Conservation (phyloP, 2,329 filamentous ascomycete genomes). For the Hirsutella rhossiliensis region DNA sequence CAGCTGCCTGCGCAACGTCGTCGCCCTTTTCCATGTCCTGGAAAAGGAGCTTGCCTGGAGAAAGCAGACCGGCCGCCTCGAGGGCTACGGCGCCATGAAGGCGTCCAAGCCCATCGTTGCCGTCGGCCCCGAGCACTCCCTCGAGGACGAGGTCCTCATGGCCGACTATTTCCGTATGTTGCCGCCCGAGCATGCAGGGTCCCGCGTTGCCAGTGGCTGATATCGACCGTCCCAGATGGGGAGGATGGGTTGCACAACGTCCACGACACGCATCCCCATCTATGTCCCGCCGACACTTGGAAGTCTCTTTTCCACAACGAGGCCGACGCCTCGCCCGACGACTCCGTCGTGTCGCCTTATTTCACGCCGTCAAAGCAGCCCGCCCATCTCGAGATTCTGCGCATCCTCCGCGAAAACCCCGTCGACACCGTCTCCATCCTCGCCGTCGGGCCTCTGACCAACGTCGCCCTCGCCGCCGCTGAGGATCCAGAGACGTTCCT, state of each 20-base stretch:
- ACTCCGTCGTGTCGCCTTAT: slow-evolving; percentile 37
- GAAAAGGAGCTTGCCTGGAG: slow-evolving; percentile 85
- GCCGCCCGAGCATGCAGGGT: not conserved
- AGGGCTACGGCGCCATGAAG: slow-evolving; percentile 63
- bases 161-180: slow-evolving; percentile 78
- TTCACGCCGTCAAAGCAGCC: slow-evolving; percentile 67
- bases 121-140: slow-evolving; percentile 72
- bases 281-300: slow-evolving; percentile 66
- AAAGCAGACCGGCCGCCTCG: slow-evolving; percentile 48
- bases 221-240: slow-evolving; percentile 44
- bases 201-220: slow-evolving; percentile 1
- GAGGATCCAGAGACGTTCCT: slow-evolving; percentile 85
- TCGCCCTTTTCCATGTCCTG: slow-evolving; percentile 83
- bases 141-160: slow-evolving; percentile 71
- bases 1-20: slow-evolving; percentile 77
- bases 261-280: slow-evolving; percentile 60
- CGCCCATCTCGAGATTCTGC: slow-evolving; percentile 81
- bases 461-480: slow-evolving; percentile 76
- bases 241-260: slow-evolving; percentile 66
- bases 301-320: slow-evolving; percentile 45
- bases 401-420: slow-evolving; percentile 70
- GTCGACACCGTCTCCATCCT: slow-evolving; percentile 80
- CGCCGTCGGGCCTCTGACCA: slow-evolving; percentile 85
- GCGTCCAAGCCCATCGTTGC: slow-evolving; percentile 72
- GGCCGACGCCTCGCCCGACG: slow-evolving; percentile 20